phyloP scores from a whole-genome alignment of 139 green algal species.

The Marvania coccoides region DNA sequence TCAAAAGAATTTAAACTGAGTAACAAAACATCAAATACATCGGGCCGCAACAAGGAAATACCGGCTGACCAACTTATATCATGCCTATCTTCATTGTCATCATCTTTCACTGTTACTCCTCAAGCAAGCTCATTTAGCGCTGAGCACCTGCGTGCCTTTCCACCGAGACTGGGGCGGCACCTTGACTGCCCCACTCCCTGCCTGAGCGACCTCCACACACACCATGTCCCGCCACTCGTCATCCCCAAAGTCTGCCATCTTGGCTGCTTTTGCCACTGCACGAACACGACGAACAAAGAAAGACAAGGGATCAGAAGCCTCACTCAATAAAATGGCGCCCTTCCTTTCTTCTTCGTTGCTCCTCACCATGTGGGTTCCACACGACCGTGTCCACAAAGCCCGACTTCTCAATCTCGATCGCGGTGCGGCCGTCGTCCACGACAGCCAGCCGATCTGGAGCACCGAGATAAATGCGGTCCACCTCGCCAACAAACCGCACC shows the following conservation, averaged over 20 bases:
- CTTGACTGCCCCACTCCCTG: constrained; percentile 7
- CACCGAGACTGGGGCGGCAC: constrained; percentile 2
- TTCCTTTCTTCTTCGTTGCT: too few relatives aligned
- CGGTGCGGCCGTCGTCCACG: neutral
- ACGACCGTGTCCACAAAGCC: constrained; percentile 19
- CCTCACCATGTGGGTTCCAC: constrained; percentile 25
- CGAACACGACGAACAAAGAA: too few relatives aligned
- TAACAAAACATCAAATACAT: too few relatives aligned
- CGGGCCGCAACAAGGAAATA: too few relatives aligned
- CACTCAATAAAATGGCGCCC: too few relatives aligned
- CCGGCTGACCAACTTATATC: too few relatives aligned
- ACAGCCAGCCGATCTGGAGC: constrained; percentile 47
- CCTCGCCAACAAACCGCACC: constrained; percentile 40
- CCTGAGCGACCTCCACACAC: constrained; percentile 20
- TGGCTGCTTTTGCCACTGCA: constrained; percentile 4
- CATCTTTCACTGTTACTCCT: too few relatives aligned
- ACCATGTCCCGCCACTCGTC: constrained; percentile 23
- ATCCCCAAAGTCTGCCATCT: constrained; percentile 16
- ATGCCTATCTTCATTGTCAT: too few relatives aligned
- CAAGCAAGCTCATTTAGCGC: too few relatives aligned
- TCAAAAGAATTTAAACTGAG: too few relatives aligned
- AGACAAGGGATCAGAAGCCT: too few relatives aligned
- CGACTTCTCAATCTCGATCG: constrained; percentile 2
- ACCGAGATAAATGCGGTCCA: constrained; percentile 69
- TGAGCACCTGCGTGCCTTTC: constrained; percentile 1